Base-by-base conservation (phyloP, 148 eudicot species). In the Amaranthus hypochondriacus region DNA sequence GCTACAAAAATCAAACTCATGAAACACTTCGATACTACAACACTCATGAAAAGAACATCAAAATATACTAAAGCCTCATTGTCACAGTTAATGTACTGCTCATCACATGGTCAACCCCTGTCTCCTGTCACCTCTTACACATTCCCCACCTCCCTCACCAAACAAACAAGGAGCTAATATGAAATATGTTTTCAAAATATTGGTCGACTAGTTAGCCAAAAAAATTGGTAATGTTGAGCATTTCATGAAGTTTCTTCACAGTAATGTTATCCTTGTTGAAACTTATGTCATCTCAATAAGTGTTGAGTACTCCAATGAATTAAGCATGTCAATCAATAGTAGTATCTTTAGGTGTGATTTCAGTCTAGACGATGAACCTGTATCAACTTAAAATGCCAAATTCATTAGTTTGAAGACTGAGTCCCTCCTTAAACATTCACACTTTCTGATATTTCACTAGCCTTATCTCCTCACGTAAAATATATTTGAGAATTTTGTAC, bases 361-460 rank as follows among this genome's bases (percentile, higher is more conserved):
- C 43, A 69, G 28, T 42, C 69, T 46, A 9, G 65, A 73, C 15
- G 14, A 65, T 72, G 13, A 13, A 52, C 82, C 82, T 74, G 82
- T 74, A 69, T 9, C 74, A 69, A 62, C 81, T 73, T 78, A 56
- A 56, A 49, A 55, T 18, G 48, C 71, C 58, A 74, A 74, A 70
- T 71, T 80, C 75, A 75, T 80, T 71, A 71, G 75, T 64, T 61
- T 56, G 66, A 71, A 71, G 61, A 56, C 63, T 59, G 56, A 42
- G 60, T 70, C 43, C 62, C 68, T 65, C 68, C 52, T 6, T 14
- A 66, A 55, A 13, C 6, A 39, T 12, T 66, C 14, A 9, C 55
- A 48, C 42, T 18, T 18, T 48, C 39, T 28, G 39, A 28, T 28
- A 28, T 28, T 28, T 28, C 39, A 28, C 1, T 28, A 28, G 39